Evolutionary conservation across 164 flowering plant genomes (phyloP).

Genomic region (Macadamia tetraphylla): DNA sequence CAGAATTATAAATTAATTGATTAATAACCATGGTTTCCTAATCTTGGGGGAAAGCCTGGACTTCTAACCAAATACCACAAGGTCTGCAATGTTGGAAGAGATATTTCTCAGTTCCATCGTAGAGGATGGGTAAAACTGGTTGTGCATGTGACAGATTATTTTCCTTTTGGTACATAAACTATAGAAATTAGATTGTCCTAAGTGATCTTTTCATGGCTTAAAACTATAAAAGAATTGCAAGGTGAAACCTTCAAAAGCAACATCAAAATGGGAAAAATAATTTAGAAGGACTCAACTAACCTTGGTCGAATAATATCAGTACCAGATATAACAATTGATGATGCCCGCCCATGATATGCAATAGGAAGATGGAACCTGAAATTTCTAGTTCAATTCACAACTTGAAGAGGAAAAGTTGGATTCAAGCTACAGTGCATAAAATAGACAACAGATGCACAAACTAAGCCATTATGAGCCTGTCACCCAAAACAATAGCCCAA

Average conservation of each 20-base stretch:
- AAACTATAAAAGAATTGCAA: neutral
- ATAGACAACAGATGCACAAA: neutral
- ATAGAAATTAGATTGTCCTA: neutral
- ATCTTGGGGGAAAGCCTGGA: neutral
- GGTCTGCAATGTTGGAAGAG: neutral
- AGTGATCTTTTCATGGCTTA: neutral
- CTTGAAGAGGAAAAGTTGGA: slow-evolving; percentile 1
- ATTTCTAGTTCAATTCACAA: neutral
- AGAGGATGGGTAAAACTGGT: neutral
- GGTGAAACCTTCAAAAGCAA: slow-evolving; percentile 3
- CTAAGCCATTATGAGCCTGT: too few species aligned
- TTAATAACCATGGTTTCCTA: neutral
- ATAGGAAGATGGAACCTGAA: slow-evolving; percentile 92
- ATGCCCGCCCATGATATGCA: slow-evolving; percentile 97
- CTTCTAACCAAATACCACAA: neutral
- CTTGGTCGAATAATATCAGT: slow-evolving; percentile 82
- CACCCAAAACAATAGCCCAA: too few species aligned
- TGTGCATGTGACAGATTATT: neutral
- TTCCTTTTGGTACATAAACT: neutral
- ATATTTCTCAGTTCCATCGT: neutral
- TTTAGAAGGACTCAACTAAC: slow-evolving; percentile 25
- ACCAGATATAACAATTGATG: slow-evolving; percentile 90
- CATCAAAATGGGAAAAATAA: neutral
- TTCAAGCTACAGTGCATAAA: neutral
- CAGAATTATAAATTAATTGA: too few species aligned